Base-by-base conservation (phyloP, 2,329 filamentous ascomycete genomes). In the Xylariaceae sp. region DNA sequence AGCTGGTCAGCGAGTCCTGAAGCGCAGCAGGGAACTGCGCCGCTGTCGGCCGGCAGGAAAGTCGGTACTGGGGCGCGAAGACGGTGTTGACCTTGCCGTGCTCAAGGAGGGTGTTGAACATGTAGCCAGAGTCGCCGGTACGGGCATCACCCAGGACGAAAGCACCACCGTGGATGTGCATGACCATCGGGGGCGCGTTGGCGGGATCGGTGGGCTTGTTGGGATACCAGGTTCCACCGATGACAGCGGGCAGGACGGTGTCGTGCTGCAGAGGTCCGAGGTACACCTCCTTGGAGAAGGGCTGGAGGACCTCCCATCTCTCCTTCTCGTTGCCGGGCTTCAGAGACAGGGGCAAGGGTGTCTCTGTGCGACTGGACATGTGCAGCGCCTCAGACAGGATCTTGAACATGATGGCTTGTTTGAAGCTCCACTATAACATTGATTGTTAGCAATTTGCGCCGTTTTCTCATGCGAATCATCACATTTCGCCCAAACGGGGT, bases 21-120 rank as follows among this genome's bases (percentile, higher is more conserved):
- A 81, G 65, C 3, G 77, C 76, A 0, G 79, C 80, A 1, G 80
- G 80, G 67, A 82, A 83, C 0, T 73, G 75, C 13, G 66, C 64
- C 2, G 45, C 47, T n/a, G 75, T 75, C 8, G 63, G 66, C 0
- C 76, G 74, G 45, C 77, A 73, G 0, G 72, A 73, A 4, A 82
- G 73, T 0, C 80, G 76, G 68, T 83, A 82, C 60, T 80, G 77
- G 1, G 77, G 76, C 13, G 65, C 65, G 57, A 81, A 74, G 49
- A 80, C 66, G 56, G 75, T 72, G 2, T 73, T 73, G 10, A 68
- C 72, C 10, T 69, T 69, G 0, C 72, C 71, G 58, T 77, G 67
- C 39, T 73, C 68, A 23, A 76, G 62, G 0, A 79, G 60, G 0
- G 68, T 73, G 52, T 63, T 51, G 6, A 58, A 59, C 10, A 60